phyloP scores from a whole-genome alignment of 2,329 filamentous ascomycete species.

The Neonectria magnoliae region DNA sequence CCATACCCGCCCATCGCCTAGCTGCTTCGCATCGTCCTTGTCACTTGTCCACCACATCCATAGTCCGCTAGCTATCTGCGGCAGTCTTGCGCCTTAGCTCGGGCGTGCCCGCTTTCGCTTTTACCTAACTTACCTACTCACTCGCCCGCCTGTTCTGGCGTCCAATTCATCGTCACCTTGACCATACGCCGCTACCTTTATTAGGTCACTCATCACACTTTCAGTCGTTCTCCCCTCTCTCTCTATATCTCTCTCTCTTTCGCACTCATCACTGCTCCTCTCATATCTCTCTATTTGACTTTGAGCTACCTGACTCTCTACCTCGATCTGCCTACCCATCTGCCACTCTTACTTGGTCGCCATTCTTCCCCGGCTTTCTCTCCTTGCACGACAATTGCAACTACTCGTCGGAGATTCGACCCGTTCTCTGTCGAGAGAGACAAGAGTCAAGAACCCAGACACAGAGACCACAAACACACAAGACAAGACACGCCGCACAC shows the following conservation, averaged over 20 bases:
- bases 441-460: conserved; percentile 11
- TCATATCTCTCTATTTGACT: neutral
- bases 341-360: neutral
- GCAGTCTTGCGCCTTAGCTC: conserved; percentile 5
- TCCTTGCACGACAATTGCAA: conserved; percentile 15
- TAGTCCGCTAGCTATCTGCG: conserved; percentile 14
- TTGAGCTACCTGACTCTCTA: neutral
- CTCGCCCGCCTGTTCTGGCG: neutral
- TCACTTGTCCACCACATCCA: conserved; percentile 11
- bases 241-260: no score
- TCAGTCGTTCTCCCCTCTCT: neutral
- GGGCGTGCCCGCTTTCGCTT: conserved; percentile 11
- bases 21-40: conserved; percentile 1
- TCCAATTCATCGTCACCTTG: conserved; percentile 1
- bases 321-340: neutral
- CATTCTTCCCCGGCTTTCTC: neutral
- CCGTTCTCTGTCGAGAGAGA: conserved; percentile 19
- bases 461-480: conserved; percentile 7
- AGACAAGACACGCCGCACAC: conserved; percentile 8
- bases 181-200: neutral
- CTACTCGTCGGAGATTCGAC: conserved; percentile 9
- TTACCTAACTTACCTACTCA: no score
- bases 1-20: conserved; percentile 8
- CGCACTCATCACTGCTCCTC: neutral
- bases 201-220: neutral